Conservation (phyloP, 2,329 filamentous ascomycete species). For the Coniochaeta hoffmannii region DNA sequence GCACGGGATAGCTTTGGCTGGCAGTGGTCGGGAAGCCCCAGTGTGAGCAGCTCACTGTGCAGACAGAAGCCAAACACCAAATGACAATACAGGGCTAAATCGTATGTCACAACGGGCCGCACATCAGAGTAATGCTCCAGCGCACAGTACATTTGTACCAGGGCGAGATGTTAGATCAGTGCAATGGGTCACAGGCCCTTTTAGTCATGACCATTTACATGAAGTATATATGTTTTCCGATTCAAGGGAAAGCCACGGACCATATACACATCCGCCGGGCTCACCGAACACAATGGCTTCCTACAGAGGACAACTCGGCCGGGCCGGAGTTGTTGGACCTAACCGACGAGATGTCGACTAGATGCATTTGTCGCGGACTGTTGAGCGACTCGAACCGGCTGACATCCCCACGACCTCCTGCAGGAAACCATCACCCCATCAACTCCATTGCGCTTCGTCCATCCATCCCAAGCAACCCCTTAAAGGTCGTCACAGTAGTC, state of each 20-base stretch:
- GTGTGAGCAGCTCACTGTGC: no score
- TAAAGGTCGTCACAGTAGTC: slow-evolving; percentile 32
- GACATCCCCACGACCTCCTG: neutral
- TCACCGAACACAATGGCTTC: neutral
- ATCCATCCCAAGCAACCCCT: slow-evolving; percentile 4
- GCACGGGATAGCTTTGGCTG: no score
- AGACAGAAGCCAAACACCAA: no score
- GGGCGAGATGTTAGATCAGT: no score
- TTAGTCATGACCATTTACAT: slow-evolving; percentile 1
- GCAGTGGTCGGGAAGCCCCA: no score
- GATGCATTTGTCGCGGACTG: neutral
- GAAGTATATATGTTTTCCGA: slow-evolving; percentile 1
- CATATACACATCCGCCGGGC: neutral
- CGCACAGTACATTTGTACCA: no score
- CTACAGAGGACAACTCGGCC: neutral
- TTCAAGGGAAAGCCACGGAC: neutral
- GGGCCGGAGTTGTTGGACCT: neutral
- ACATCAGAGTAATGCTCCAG: no score
- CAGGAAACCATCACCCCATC: slow-evolving; percentile 1
- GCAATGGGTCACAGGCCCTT: neutral
- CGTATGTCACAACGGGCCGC: no score
- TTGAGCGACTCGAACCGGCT: neutral
- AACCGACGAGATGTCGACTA: neutral
- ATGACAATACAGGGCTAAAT: no score
- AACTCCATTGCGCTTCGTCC: neutral